These are phyloP conservation scores for Candida sakaeoensis DNA, from an alignment of 805 yeast genomes.

Conservation along the genomic window DNA sequence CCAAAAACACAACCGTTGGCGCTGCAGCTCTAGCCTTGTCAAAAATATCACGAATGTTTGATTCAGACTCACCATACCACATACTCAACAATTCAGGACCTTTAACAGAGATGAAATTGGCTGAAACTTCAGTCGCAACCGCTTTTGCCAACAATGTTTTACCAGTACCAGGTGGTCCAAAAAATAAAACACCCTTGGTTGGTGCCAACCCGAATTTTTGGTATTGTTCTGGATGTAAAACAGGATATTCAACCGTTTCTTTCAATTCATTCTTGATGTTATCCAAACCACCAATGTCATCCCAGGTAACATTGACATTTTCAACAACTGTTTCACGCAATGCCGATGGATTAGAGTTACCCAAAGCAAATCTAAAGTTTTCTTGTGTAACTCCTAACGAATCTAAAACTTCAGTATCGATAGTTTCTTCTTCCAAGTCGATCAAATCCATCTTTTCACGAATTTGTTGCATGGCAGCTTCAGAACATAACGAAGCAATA, in stretches of 20 bases:
- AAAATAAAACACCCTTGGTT: conserved; percentile 96
- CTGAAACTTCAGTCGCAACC: conserved; percentile 98
- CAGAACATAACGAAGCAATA: conserved; percentile 97
- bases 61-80: conserved; percentile 99
- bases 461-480: conserved; percentile 99
- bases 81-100: conserved; percentile 96
- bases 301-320: conserved; percentile 98
- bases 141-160: conserved; percentile 97
- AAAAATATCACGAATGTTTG: conserved; percentile 94
- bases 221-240: conserved; percentile 97
- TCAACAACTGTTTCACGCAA: conserved; percentile 99
- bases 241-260: conserved; percentile 99
- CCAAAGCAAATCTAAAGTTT: conserved; percentile 95
- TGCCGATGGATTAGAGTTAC: conserved; percentile 98
- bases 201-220: conserved; percentile 98
- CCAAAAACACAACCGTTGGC: conserved; percentile 97
- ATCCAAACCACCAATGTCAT: conserved; percentile 98
- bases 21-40: conserved; percentile 99
- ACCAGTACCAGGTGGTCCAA: conserved; percentile 99
- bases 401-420: conserved; percentile 95
- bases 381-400: conserved; percentile 98
- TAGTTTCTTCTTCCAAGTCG: conserved; percentile 92
- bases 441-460: conserved; percentile 99
- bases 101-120: conserved; percentile 94
- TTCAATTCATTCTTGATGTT: conserved; percentile 93